Percentiles rank a stretch among this genome's conserved stretches.
These are phyloP conservation scores for Saccharomycopsis malanga DNA, from an alignment of 805 yeast genomes.

Conservation along the genomic window DNA sequence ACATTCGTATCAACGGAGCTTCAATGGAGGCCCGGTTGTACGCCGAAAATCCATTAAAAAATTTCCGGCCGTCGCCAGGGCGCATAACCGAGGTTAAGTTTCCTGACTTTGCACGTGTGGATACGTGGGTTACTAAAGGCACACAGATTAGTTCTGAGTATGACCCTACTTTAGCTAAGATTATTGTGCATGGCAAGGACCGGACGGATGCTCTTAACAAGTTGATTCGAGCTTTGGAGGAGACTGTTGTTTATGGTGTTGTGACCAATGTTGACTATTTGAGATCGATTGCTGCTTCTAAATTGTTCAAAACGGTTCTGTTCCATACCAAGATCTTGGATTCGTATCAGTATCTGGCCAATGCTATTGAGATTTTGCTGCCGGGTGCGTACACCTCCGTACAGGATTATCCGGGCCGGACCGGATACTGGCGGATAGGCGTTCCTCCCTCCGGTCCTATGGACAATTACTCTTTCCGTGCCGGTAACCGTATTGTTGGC, in stretches of 20 bases:
- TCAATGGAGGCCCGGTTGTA: conserved; percentile 95
- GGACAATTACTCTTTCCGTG: conserved; percentile 86
- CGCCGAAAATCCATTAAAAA: conserved; percentile 95
- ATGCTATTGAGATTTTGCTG: conserved; percentile 73
- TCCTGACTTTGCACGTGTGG: conserved; percentile 90
- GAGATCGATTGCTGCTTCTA: conserved; percentile 74
- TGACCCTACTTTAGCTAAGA: conserved; percentile 94
- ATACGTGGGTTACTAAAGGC: conserved; percentile 90
- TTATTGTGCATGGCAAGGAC: conserved; percentile 88
- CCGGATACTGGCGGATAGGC: conserved; percentile 82
- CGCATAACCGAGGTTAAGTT: conserved; percentile 77
- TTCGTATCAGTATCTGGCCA: conserved; percentile 67
- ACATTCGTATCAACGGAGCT: conserved; percentile 67
- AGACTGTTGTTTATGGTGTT: conserved; percentile 85
- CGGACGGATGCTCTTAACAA: conserved; percentile 77
- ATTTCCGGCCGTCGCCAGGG: conserved; percentile 94
- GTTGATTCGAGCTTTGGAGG: conserved; percentile 72
- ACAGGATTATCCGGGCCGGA: conserved; percentile 92
- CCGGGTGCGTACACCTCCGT: conserved; percentile 97
- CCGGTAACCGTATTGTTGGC: conserved; percentile 89
- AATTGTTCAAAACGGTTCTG: conserved; percentile 75
- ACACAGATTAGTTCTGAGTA: conserved; percentile 85
- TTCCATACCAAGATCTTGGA: conserved; percentile 88
- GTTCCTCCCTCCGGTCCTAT: conserved; percentile 99
- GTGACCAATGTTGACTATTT: conserved; percentile 85